Evolutionary conservation across 441 rosid species (phyloP).

Genomic region (Adansonia grandidieri): DNA sequence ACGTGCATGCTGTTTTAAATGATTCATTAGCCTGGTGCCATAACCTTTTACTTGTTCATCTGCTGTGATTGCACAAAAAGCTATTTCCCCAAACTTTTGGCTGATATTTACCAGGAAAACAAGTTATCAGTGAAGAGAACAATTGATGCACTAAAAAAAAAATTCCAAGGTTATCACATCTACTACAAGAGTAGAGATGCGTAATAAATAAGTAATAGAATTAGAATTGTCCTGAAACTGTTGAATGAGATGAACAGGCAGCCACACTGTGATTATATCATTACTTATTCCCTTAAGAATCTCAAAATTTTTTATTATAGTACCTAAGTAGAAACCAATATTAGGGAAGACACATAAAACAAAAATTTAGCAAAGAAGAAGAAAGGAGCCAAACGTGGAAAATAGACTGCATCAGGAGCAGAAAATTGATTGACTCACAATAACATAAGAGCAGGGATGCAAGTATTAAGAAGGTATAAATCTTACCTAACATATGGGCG

Average conservation of each 20-base stretch:
- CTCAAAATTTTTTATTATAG: not conserved
- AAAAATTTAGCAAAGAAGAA: constrained; percentile 9
- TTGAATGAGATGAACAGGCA: not conserved
- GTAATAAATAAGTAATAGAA: not conserved
- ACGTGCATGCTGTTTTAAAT: constrained; percentile 95
- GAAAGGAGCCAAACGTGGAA: not conserved
- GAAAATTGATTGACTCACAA: not conserved
- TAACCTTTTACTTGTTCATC: constrained; percentile 99
- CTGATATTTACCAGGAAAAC: constrained; percentile 44
- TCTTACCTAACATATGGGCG: constrained; percentile 90
- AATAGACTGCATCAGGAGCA: not conserved
- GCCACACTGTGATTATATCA: not conserved
- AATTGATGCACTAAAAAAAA: constrained; percentile 11
- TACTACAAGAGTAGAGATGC: not conserved
- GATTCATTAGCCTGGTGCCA: constrained; percentile 99
- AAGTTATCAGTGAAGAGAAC: constrained; percentile 25
- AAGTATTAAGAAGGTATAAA: constrained; percentile 23
- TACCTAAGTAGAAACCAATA: not conserved
- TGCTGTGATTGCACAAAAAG: constrained; percentile 99
- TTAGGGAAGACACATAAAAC: not conserved
- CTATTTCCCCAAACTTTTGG: constrained; percentile 99
- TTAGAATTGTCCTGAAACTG: constrained; percentile 5
- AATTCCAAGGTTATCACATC: not conserved
- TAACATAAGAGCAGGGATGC: constrained; percentile 1
- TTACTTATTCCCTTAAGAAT: constrained; percentile 10